These are phyloP conservation scores for Zygotorulaspora florentina DNA, from an alignment of 805 yeast species.

Conservation along the genomic window DNA sequence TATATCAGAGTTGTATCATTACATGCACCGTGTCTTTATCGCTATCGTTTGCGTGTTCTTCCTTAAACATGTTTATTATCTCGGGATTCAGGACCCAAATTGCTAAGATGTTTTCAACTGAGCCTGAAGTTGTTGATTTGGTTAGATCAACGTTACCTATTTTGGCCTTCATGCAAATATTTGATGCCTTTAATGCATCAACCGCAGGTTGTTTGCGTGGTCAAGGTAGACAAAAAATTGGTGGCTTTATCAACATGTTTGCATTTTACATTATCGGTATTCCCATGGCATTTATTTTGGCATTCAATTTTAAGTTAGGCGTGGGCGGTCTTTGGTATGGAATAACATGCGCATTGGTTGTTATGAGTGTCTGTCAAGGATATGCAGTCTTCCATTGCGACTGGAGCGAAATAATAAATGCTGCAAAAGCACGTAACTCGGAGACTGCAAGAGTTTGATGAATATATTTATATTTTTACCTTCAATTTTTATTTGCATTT, in stretches of 20 bases:
- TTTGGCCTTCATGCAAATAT: constrained; percentile 64
- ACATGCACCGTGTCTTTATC: constrained; percentile 43
- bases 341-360: constrained; percentile 30
- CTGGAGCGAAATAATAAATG: constrained; percentile 28
- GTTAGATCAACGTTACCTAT: constrained; percentile 55
- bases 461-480: background rate
- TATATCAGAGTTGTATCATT: constrained; percentile 41
- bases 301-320: constrained; percentile 48
- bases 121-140: constrained; percentile 49
- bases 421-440: constrained; percentile 29
- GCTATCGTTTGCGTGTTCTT: constrained; percentile 39
- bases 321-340: constrained; percentile 66
- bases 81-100: constrained; percentile 41
- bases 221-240: constrained; percentile 52
- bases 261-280: constrained; percentile 50
- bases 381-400: constrained; percentile 35
- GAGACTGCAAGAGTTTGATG: constrained; percentile 15
- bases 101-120: constrained; percentile 56
- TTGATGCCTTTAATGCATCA: constrained; percentile 65
- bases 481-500: background rate
- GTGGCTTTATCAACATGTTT: constrained; percentile 36
- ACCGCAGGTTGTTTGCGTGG: constrained; percentile 76
- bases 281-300: constrained; percentile 53
- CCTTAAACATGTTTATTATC: constrained; percentile 45
- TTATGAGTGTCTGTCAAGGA: constrained; percentile 35